phyloP scores from a whole-genome alignment of 352 stramenopile species.

The Phytophthora tentaculata region DNA sequence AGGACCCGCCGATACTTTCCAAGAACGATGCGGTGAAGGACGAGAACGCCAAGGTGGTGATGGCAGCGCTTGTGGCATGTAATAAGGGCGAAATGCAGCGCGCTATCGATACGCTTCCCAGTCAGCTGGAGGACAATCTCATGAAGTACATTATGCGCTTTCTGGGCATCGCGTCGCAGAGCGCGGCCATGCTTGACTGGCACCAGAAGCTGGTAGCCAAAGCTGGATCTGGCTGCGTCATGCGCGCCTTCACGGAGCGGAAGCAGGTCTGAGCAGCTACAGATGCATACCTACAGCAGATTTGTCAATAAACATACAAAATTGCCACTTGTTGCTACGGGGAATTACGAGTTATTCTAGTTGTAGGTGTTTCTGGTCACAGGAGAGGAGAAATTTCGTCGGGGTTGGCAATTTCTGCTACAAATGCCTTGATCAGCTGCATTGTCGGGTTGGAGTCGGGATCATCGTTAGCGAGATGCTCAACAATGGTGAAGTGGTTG shows the following conservation, averaged over 20 bases:
- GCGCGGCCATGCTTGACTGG: slow-evolving; percentile 87
- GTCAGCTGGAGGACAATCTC: slow-evolving; percentile 76
- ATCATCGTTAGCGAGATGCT: slow-evolving; percentile 50
- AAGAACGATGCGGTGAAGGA: slow-evolving; percentile 72
- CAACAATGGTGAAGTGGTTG: slow-evolving; percentile 84
- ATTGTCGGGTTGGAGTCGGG: slow-evolving; percentile 47
- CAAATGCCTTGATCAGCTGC: slow-evolving; percentile 53
- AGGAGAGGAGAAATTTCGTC: slow-evolving; percentile 1
- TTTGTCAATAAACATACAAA: slow-evolving; percentile 19
- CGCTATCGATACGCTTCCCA: slow-evolving; percentile 74
- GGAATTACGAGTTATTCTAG: background rate
- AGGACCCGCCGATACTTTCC: slow-evolving; percentile 72
- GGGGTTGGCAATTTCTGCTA: slow-evolving; percentile 29
- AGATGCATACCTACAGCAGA: slow-evolving; percentile 12
- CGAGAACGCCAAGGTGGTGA: slow-evolving; percentile 82
- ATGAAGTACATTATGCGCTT: slow-evolving; percentile 93
- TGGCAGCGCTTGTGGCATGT: slow-evolving; percentile 75
- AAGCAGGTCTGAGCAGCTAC: slow-evolving; percentile 79
- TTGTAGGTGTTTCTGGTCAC: slow-evolving; percentile 8
- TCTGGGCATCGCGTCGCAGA: slow-evolving; percentile 75
- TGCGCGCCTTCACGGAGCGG: slow-evolving; percentile 88
- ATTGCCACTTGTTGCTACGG: slow-evolving; percentile 25
- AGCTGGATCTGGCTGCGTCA: slow-evolving; percentile 87
- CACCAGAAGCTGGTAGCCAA: slow-evolving; percentile 87
- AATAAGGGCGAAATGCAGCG: slow-evolving; percentile 91